Evolutionary conservation across 2,329 filamentous ascomycete genomes (phyloP), one percentile per base, ranked within the genome.

Genomic region (Aspergillus hiratsukae): DNA sequence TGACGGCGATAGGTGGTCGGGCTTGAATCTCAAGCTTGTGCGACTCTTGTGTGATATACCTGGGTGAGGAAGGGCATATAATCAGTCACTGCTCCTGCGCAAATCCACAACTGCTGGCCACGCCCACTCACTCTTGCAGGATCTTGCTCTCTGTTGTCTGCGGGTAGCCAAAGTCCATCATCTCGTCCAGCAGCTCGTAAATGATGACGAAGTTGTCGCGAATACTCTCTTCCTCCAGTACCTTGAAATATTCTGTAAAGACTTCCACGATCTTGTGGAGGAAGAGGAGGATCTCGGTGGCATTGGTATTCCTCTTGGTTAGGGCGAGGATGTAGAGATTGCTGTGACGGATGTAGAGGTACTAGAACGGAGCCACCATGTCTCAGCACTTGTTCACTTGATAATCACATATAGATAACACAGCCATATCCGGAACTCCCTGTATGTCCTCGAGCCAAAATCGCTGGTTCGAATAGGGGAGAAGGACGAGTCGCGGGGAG

Each of bases 131-230:
- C 80, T 99, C 94, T 76, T 99, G 94, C 59, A 99, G 80, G 73
- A 99, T 99, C 83, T 99, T 99, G 74, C 86, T 90, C 76, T 99
- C 94, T 64, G 94, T 99, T 9, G 94, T 99, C 76, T 99, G 94
- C 5, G 94, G 94, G 75, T 99, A 97, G 61, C 94, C 94, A 81
- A 99, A 99, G 77, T 99, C 94, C 94, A 99, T 99, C 94, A 99
- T 99, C 80, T 99, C 94, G 72, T 99, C 94, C 61, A 99, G 84
- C 59, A 99, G 79, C 77, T 99, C 94, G 81, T 99, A 99, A 71
- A 99, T 99, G 72, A 99, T 87, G 75, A 99, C 94, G 72, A 99
- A 99, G 80, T 99, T 99, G 81, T 99, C 94, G 67, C 94, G 87
- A 74, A 99, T 99, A 67, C 91, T 96, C 77, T 99, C 94, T 76